Percentiles rank a stretch among this genome's conserved stretches.
Evolutionary conservation across 2,329 filamentous ascomycete genomes (phyloP).

Genomic region (Trichothecium roseum): DNA sequence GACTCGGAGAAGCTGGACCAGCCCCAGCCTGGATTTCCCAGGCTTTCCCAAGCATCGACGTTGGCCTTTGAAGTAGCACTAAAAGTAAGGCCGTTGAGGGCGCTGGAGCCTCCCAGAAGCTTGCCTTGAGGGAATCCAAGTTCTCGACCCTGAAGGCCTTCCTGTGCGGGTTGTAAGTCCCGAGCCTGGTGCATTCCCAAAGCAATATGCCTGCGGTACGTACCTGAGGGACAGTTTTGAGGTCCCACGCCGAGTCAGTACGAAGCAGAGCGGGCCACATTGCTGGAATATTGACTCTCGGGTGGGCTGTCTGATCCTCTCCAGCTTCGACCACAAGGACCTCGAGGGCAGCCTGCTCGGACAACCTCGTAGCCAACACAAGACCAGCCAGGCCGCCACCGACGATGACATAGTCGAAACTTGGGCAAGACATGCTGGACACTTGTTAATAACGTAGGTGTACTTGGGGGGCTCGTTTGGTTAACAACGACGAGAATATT

Average conservation of each 20-base stretch:
- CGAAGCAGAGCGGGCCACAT: slow-evolving; percentile 13
- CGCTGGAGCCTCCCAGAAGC: slow-evolving; percentile 16
- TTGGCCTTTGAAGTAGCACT: slow-evolving; percentile 7
- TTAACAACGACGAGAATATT: too few relatives aligned
- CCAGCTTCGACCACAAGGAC: slow-evolving; percentile 19
- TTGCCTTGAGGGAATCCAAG: slow-evolving; percentile 12
- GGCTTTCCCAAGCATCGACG: slow-evolving; percentile 18
- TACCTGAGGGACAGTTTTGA: slow-evolving; percentile 11
- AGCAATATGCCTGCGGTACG: too few relatives aligned
- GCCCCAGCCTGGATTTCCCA: slow-evolving; percentile 20
- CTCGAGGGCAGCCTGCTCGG: slow-evolving; percentile 13
- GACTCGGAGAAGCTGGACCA: slow-evolving; percentile 10
- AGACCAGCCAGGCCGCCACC: slow-evolving; percentile 29
- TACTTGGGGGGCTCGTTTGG: too few relatives aligned
- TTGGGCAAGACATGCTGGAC: too few relatives aligned
- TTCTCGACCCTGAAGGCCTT: slow-evolving; percentile 8
- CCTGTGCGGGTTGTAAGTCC: too few relatives aligned
- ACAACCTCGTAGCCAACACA: slow-evolving; percentile 24
- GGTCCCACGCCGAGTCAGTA: slow-evolving; percentile 15
- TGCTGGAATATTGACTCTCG: slow-evolving; percentile 13
- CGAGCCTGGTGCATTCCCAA: too few relatives aligned
- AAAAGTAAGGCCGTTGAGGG: slow-evolving; percentile 16
- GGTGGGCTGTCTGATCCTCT: slow-evolving; percentile 13
- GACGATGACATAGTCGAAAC: slow-evolving; percentile 20
- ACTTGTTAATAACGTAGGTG: too few relatives aligned